Evolutionary conservation across 257 asterid species (phyloP).

Genomic region (Solanum appendiculatum): DNA sequence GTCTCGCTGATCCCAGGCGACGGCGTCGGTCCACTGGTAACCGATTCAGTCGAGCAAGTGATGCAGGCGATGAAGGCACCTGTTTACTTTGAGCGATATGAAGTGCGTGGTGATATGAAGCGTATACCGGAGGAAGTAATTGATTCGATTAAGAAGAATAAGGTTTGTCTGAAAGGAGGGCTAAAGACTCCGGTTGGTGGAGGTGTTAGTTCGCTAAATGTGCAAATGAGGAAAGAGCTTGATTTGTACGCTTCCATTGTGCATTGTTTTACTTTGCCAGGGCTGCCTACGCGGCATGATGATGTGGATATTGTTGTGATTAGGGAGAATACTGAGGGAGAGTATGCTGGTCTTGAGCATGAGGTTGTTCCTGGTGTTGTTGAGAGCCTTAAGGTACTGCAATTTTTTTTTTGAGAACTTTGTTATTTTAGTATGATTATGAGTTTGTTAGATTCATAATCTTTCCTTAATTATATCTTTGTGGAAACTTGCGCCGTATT

Average conservation of each 20-base stretch:
- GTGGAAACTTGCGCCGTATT: background rate
- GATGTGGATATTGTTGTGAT: slow-evolving; percentile 91
- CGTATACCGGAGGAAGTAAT: slow-evolving; percentile 52
- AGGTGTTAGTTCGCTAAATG: slow-evolving; percentile 21
- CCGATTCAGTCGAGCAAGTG: slow-evolving; percentile 72
- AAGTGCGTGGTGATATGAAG: slow-evolving; percentile 71
- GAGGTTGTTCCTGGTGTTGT: slow-evolving; percentile 99
- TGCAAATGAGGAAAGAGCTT: slow-evolving; percentile 20
- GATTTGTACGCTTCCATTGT: slow-evolving; percentile 22
- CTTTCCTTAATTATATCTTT: background rate
- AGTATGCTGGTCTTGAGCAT: slow-evolving; percentile 95
- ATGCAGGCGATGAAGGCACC: slow-evolving; percentile 86
- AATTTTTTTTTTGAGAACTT: background rate
- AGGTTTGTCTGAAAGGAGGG: slow-evolving; percentile 44
- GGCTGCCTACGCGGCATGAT: slow-evolving; percentile 76
- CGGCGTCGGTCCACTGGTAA: slow-evolving; percentile 77
- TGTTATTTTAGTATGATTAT: background rate
- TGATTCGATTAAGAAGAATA: slow-evolving; percentile 63
- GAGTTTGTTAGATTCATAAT: background rate
- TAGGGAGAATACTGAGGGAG: slow-evolving; percentile 97
- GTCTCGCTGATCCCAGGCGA: slow-evolving; percentile 74
- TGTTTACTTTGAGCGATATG: slow-evolving; percentile 60
- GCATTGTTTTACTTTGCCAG: slow-evolving; percentile 58
- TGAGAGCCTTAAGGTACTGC: slow-evolving; percentile 85
- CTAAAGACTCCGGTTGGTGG: slow-evolving; percentile 22